Evolutionary conservation across 2,329 filamentous ascomycete species (phyloP).

Genomic region (Triangularia setosa): DNA sequence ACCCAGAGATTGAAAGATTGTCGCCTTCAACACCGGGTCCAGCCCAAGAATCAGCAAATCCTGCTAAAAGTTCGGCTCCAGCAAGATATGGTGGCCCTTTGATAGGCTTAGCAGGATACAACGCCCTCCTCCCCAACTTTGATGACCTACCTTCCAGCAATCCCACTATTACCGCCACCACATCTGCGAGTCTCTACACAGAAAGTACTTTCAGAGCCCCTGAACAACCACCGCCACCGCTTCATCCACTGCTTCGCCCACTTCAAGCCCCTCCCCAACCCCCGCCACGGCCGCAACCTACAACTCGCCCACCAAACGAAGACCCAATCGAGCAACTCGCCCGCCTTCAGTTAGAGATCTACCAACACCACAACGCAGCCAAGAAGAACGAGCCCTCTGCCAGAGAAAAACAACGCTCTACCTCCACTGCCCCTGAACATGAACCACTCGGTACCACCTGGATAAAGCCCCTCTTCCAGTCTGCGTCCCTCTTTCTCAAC

Average conservation of each 20-base stretch:
- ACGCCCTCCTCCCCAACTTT: not conserved
- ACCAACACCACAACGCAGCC: not conserved
- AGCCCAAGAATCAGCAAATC: not conserved
- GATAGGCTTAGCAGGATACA: not conserved
- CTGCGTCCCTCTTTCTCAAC: not conserved
- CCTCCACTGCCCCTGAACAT: not conserved
- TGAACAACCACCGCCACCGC: not conserved
- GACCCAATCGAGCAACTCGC: not conserved
- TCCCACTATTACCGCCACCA: not conserved
- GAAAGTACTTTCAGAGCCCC: not conserved
- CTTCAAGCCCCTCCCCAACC: not conserved
- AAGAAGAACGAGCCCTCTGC: not conserved
- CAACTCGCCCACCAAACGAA: not conserved
- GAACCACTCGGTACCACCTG: not conserved
- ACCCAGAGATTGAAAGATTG: not conserved
- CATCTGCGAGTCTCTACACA: not conserved
- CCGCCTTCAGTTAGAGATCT: not conserved
- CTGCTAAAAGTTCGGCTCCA: not conserved
- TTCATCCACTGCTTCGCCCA: not conserved
- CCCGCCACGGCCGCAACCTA: not conserved
- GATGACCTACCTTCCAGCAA: not conserved
- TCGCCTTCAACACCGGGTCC: not conserved
- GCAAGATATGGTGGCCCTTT: not conserved
- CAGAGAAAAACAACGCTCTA: not conserved
- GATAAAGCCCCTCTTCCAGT: not conserved